These are phyloP conservation scores for Rhododendron mucronatum DNA, from an alignment of 148 eudicot species.

Conservation along the genomic window DNA sequence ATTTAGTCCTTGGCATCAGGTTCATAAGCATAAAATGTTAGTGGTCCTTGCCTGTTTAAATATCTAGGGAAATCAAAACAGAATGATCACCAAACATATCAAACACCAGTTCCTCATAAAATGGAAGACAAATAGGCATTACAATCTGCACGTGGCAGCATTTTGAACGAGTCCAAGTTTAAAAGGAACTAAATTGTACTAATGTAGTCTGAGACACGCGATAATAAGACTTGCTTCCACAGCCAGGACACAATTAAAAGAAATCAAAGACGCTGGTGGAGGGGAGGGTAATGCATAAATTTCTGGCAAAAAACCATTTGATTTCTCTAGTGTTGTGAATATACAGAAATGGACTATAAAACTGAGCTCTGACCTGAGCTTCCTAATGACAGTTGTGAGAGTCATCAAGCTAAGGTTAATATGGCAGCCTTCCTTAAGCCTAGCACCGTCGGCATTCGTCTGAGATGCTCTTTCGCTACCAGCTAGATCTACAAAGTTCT, in stretches of 20 bases:
- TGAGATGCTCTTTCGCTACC: constrained; percentile 98
- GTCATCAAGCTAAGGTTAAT: constrained; percentile 95
- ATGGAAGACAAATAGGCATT: not conserved
- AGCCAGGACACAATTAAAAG: not conserved
- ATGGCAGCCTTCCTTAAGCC: constrained; percentile 97
- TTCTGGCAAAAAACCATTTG: not conserved
- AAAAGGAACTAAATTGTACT: not conserved
- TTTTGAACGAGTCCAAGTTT: not conserved
- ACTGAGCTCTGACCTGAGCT: constrained; percentile 61
- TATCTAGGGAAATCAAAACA: not conserved
- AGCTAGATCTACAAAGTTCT: constrained; percentile 97
- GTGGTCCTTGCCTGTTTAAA: not conserved
- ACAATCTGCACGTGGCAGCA: not conserved
- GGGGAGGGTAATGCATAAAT: not conserved
- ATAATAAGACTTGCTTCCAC: not conserved
- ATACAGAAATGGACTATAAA: not conserved
- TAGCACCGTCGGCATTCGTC: constrained; percentile 84
- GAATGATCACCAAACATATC: not conserved
- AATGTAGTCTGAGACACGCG: not conserved
- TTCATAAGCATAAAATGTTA: not conserved
- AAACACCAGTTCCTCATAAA: not conserved
- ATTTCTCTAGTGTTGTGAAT: not conserved
- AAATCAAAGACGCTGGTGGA: not conserved
- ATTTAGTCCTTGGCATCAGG: not conserved
- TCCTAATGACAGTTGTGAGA: constrained; percentile 90